Evolutionary conservation across 352 stramenopile species (phyloP).

Genomic region (Saprolegnia parasitica): DNA sequence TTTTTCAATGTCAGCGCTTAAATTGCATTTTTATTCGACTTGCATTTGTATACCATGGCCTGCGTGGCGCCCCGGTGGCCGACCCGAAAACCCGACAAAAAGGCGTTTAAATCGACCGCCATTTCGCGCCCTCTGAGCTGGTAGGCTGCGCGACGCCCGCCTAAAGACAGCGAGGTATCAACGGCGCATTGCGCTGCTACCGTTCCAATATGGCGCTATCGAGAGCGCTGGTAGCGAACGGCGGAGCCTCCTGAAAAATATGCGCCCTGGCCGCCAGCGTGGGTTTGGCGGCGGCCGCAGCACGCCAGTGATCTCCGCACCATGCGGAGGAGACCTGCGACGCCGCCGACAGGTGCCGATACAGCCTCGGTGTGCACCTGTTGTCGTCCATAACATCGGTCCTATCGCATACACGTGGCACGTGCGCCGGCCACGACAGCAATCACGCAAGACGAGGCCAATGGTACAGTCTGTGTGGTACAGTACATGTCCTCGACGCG

Average conservation of each 20-base stretch:
- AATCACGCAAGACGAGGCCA: neutral
- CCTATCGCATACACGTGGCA: neutral
- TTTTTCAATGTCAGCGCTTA: neutral
- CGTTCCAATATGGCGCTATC: too few relatives aligned
- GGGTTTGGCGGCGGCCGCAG: neutral
- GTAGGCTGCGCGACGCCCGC: too few relatives aligned
- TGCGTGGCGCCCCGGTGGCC: too few relatives aligned
- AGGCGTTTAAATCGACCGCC: too few relatives aligned
- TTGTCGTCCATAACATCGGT: neutral
- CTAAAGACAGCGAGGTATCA: too few relatives aligned
- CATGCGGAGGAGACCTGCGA: neutral
- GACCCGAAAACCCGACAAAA: too few relatives aligned
- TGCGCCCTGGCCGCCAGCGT: neutral
- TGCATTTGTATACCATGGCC: neutral
- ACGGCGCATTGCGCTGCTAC: too few relatives aligned
- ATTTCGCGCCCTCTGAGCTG: too few relatives aligned
- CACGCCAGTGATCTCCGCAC: neutral
- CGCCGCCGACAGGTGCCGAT: too few relatives aligned
- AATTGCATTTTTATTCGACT: neutral
- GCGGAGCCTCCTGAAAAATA: neutral
- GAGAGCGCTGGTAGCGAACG: too few relatives aligned
- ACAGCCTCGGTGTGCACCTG: neutral
- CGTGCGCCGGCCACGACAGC: too few relatives aligned
- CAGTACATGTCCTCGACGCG: neutral
- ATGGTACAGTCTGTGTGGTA: too few relatives aligned